These are phyloP conservation scores for Torulaspora delbrueckii DNA, from an alignment of 805 yeast genomes.

Conservation along the genomic window DNA sequence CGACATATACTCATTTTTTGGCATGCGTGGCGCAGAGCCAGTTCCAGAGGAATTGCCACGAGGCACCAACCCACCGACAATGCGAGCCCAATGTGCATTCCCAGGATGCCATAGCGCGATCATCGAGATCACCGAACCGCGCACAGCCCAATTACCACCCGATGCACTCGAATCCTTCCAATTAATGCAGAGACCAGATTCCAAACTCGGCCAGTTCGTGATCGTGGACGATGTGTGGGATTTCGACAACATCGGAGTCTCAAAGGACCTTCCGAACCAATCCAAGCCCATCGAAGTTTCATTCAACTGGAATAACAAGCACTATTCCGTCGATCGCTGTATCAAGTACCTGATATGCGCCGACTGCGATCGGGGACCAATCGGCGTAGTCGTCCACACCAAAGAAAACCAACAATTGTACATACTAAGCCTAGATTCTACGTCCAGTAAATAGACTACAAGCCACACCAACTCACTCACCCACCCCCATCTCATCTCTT, in stretches of 20 bases:
- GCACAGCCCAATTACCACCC: slow-evolving; percentile 11
- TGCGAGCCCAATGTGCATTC: slow-evolving; percentile 26
- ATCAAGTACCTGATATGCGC: slow-evolving; percentile 61
- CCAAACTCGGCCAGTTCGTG: slow-evolving; percentile 34
- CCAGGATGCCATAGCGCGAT: slow-evolving; percentile 22
- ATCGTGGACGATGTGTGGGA: slow-evolving; percentile 63
- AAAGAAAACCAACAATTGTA: slow-evolving; percentile 27
- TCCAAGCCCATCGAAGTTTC: slow-evolving; percentile 19
- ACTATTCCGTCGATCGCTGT: slow-evolving; percentile 34
- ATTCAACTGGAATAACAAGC: slow-evolving; percentile 20
- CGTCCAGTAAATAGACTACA: neutral
- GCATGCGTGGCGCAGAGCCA: no score
- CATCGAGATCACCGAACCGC: slow-evolving; percentile 13
- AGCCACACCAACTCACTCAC: neutral
- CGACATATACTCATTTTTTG: no score
- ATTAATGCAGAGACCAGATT: slow-evolving; percentile 16
- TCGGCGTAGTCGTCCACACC: slow-evolving; percentile 57
- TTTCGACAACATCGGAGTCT: slow-evolving; percentile 75
- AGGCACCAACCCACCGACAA: neutral
- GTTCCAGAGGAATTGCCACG: no score
- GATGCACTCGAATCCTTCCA: slow-evolving; percentile 16
- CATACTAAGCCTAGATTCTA: slow-evolving; percentile 34
- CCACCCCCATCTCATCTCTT: neutral
- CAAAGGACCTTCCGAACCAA: slow-evolving; percentile 36
- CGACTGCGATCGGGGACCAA: slow-evolving; percentile 73